Conservation (phyloP, 768 basidiomycete genomes). For the Candolleomyces eurysporus region DNA sequence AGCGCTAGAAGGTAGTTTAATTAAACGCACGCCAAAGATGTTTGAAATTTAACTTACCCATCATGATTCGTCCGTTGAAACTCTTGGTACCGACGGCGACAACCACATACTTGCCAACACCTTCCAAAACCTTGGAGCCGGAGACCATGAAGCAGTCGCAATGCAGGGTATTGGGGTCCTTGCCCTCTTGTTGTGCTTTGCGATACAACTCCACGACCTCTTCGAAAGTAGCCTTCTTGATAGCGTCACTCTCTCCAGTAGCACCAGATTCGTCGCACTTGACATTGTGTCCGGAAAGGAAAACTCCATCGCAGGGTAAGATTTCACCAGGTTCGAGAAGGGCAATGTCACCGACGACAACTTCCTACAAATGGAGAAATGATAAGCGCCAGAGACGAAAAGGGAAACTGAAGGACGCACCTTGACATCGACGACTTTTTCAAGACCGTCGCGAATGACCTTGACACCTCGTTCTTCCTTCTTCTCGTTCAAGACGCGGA, state of each 20-base stretch:
- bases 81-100: constrained; percentile 90
- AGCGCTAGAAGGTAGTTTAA: constrained; percentile 52
- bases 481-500: constrained; percentile 87
- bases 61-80: constrained; percentile 97
- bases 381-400: background rate
- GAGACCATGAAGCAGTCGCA: constrained; percentile 90
- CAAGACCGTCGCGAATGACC: constrained; percentile 70
- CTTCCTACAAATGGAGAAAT: constrained; percentile 52
- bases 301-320: constrained; percentile 93
- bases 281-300: constrained; percentile 89
- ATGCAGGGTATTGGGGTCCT: constrained; percentile 44
- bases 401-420: constrained; percentile 32
- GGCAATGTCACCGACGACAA: constrained; percentile 93
- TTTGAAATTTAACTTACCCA: constrained; percentile 59
- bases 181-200: constrained; percentile 25
- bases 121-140: constrained; percentile 92
- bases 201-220: constrained; percentile 60
- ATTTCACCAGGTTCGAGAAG: constrained; percentile 94
- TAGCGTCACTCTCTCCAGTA: constrained; percentile 95
- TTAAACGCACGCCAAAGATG: constrained; percentile 1
- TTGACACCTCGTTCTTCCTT: constrained; percentile 93
- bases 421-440: constrained; percentile 78
- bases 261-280: constrained; percentile 95
- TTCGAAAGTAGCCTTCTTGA: constrained; percentile 80
- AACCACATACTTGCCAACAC: constrained; percentile 89